Evolutionary conservation across 2,329 filamentous ascomycete genomes (phyloP).

Genomic region (Fusarium sp.): DNA sequence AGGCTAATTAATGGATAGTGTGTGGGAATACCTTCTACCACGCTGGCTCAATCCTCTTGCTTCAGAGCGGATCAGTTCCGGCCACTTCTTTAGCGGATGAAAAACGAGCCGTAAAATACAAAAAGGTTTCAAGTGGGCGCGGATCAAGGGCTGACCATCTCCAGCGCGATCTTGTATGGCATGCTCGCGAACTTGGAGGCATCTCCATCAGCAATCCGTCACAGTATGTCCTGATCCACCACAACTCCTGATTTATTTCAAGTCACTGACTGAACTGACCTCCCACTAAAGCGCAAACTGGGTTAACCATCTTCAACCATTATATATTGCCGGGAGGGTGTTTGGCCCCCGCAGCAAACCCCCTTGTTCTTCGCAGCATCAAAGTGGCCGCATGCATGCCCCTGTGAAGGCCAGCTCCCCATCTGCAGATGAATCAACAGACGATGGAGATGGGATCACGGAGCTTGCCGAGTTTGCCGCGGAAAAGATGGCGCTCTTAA

Average conservation of each 20-base stretch:
- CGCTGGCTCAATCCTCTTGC: not conserved
- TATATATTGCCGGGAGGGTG: not conserved
- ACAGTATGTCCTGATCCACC: not conserved
- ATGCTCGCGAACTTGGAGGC: not conserved
- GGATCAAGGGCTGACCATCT: not conserved
- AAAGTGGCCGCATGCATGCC: not conserved
- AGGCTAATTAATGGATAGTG: not conserved
- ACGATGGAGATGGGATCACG: not conserved
- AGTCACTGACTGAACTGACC: not conserved
- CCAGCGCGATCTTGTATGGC: not conserved
- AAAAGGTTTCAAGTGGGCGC: accelerated
- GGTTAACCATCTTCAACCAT: not conserved
- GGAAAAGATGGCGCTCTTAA: not conserved
- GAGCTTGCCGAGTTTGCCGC: not conserved
- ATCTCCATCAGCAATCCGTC: not conserved
- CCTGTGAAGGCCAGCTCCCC: not conserved
- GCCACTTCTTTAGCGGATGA: not conserved
- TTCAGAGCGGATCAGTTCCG: not conserved
- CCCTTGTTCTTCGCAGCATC: not conserved
- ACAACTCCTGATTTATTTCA: not conserved
- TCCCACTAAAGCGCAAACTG: not conserved
- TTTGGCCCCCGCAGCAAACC: not conserved
- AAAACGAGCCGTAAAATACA: not conserved
- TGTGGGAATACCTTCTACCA: not conserved
- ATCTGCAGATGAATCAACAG: not conserved